These are phyloP conservation scores for Tremella mesenterica DNA, from an alignment of 768 basidiomycete species.

Conservation along the genomic window DNA sequence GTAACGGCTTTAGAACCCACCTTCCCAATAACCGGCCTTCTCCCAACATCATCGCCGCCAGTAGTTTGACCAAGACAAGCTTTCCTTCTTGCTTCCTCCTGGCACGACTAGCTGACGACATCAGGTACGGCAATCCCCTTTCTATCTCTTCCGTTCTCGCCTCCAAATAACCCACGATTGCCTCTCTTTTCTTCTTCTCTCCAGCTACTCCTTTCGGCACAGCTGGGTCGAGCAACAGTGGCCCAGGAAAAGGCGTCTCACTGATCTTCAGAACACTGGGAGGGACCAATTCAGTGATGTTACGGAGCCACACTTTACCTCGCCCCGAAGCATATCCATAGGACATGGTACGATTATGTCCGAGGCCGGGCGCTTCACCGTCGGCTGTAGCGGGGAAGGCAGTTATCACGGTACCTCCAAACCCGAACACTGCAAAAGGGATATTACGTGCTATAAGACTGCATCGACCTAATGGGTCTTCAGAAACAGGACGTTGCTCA, in stretches of 20 bases:
- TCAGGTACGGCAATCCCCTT: slow-evolving; percentile 64
- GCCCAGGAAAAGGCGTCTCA: slow-evolving; percentile 68
- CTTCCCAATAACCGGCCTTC: slow-evolving; percentile 80
- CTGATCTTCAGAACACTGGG: slow-evolving; percentile 50
- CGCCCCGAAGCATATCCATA: slow-evolving; percentile 37
- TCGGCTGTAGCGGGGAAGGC: slow-evolving; percentile 71
- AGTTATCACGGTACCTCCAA: slow-evolving; percentile 81
- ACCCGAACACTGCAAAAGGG: slow-evolving; percentile 81
- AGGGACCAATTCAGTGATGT: slow-evolving; percentile 61
- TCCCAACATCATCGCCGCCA: slow-evolving; percentile 75
- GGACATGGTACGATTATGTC: slow-evolving; percentile 23
- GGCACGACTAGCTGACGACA: slow-evolving; percentile 46
- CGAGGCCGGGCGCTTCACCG: slow-evolving; percentile 59
- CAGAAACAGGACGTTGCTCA: slow-evolving; percentile 32
- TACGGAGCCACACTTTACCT: slow-evolving; percentile 55
- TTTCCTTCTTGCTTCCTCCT: slow-evolving; percentile 66
- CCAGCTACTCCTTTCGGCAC: slow-evolving; percentile 55
- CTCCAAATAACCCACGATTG: slow-evolving; percentile 66
- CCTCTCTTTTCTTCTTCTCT: slow-evolving; percentile 71
- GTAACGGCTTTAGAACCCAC: too few species aligned
- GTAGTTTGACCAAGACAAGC: slow-evolving; percentile 60
- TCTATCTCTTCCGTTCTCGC: slow-evolving; percentile 67
- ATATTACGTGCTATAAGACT: slow-evolving; percentile 44
- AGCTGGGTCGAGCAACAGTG: slow-evolving; percentile 65
- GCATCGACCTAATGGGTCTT: slow-evolving; percentile 32